Evolutionary conservation across 2,329 filamentous ascomycete species (phyloP), one percentile per base, ranked within the genome.

Genomic region (Metarhizium sp.): DNA sequence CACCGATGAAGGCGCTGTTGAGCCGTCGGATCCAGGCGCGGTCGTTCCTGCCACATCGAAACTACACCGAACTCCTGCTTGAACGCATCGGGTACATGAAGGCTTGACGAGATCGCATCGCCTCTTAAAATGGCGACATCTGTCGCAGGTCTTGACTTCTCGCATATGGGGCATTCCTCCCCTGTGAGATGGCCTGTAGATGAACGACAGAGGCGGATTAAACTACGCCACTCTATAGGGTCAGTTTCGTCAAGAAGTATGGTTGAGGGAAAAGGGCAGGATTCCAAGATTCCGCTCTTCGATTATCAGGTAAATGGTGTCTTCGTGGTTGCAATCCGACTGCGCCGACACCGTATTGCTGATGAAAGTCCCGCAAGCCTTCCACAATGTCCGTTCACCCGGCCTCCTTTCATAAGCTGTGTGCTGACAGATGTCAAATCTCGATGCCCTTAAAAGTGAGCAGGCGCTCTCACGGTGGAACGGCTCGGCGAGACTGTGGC

Each of bases 101-200:
- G 68, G 68, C 58, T 68, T 69, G 45, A 68, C 55, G 11, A 69
- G 64, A 52, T 71, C 68, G 59, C 68, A 71, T 49, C 68, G 63
- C 47, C 68, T 65, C 58, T 70, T 70, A 59, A 69, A 69, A 51
- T 69, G 66, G 51, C 68, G 68, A 56, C 68, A 71, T 52, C 68
- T 66, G 54, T 68, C 65, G 60, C 68, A 71, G 38, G 68, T 69
- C 62, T 66, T 70, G 56, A 71, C 64, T 59, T 70, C 67, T 50
- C 67, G 66, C 62, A 65, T 64, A 55, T 63, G 66, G 40, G 65
- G 64, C 66, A 67, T 67, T 13, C 11, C 45, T 48, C 43, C 11
- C 43, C 6, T 7, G 7, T 8, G 18, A 3, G 43, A 25, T 25
- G 25, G n/a, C 6, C 16, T 1, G n/a, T 25, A 25, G 18, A 25